Conservation (phyloP, 2,329 filamentous ascomycete genomes). For the Fusarium sp. region DNA sequence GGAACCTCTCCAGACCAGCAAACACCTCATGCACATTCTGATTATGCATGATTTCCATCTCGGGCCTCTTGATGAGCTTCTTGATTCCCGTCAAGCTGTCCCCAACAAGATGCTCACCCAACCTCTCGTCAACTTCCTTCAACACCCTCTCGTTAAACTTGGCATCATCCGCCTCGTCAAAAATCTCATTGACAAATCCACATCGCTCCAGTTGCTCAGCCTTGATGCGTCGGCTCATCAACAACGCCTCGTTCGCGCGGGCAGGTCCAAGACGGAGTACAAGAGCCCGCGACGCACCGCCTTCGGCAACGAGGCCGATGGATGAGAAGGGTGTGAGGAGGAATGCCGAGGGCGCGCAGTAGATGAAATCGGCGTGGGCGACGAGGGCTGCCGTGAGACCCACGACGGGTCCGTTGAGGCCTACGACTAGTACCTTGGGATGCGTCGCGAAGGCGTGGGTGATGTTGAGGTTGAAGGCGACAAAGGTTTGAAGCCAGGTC, state of each 20-base stretch:
- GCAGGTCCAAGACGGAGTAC: constrained; percentile 82
- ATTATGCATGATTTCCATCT: constrained; percentile 76
- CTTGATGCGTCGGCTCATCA: constrained; percentile 85
- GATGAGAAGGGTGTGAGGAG: constrained; percentile 92
- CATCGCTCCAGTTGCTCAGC: constrained; percentile 77
- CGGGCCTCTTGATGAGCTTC: constrained; percentile 79
- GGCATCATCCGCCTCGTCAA: constrained; percentile 71
- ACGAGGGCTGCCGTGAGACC: constrained; percentile 88
- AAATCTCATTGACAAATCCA: constrained; percentile 89
- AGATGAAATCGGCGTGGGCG: constrained; percentile 91
- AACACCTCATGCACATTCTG: constrained; percentile 89
- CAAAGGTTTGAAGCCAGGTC: constrained; percentile 77
- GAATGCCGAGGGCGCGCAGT: constrained; percentile 83
- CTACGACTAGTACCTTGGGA: constrained; percentile 91
- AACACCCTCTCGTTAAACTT: constrained; percentile 79
- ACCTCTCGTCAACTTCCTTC: constrained; percentile 80
- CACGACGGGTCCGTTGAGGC: constrained; percentile 90
- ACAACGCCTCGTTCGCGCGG: constrained; percentile 90
- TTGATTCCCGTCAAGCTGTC: constrained; percentile 88
- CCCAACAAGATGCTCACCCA: constrained; percentile 83
- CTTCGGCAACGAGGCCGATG: constrained; percentile 90
- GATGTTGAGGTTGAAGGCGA: constrained; percentile 87
- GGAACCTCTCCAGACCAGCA: constrained; percentile 83
- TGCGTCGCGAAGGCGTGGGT: constrained; percentile 93
- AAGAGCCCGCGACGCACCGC: constrained; percentile 81